Conservation (phyloP, 2,329 filamentous ascomycete species). For the Thermoascus crustaceus region DNA sequence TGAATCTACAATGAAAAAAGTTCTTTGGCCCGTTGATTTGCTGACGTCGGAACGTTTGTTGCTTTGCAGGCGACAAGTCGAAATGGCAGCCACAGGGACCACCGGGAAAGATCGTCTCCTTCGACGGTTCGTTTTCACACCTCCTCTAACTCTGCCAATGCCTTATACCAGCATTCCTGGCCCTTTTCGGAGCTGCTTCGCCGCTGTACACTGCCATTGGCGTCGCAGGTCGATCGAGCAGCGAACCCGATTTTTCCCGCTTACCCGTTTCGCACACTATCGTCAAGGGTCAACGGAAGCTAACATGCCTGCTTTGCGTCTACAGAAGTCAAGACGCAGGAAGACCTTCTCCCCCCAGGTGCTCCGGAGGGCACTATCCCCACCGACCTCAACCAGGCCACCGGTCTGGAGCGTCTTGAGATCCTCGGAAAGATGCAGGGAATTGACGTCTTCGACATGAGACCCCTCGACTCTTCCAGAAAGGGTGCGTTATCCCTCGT, state of each 20-base stretch:
- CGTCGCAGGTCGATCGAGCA: not conserved
- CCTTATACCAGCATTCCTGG: slow-evolving; percentile 9
- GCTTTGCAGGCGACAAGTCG: slow-evolving; percentile 25
- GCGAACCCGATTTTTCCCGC: slow-evolving; percentile 7
- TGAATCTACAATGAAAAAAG: not conserved
- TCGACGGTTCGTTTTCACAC: slow-evolving; percentile 32
- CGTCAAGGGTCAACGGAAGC: slow-evolving; percentile 11
- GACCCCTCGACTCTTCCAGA: slow-evolving; percentile 83
- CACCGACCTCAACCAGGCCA: slow-evolving; percentile 90
- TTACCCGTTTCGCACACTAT: slow-evolving; percentile 7
- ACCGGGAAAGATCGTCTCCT: slow-evolving; percentile 37
- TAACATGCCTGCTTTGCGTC: slow-evolving; percentile 10
- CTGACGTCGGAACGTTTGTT: slow-evolving; percentile 18
- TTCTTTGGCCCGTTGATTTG: slow-evolving; percentile 2
- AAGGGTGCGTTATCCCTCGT: slow-evolving; percentile 52
- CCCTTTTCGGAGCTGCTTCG: not conserved
- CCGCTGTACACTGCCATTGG: slow-evolving; percentile 5
- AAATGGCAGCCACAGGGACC: slow-evolving; percentile 36
- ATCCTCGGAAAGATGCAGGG: slow-evolving; percentile 99
- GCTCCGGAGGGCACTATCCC: slow-evolving; percentile 74
- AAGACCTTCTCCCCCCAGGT: slow-evolving; percentile 81
- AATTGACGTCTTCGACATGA: slow-evolving; percentile 97
- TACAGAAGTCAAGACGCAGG: slow-evolving; percentile 70
- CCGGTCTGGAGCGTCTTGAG: slow-evolving; percentile 96
- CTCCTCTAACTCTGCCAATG: slow-evolving; percentile 6